These are phyloP conservation scores for Endoconidiophora laricicola DNA, from an alignment of 2,329 filamentous ascomycete species.

Conservation along the genomic window DNA sequence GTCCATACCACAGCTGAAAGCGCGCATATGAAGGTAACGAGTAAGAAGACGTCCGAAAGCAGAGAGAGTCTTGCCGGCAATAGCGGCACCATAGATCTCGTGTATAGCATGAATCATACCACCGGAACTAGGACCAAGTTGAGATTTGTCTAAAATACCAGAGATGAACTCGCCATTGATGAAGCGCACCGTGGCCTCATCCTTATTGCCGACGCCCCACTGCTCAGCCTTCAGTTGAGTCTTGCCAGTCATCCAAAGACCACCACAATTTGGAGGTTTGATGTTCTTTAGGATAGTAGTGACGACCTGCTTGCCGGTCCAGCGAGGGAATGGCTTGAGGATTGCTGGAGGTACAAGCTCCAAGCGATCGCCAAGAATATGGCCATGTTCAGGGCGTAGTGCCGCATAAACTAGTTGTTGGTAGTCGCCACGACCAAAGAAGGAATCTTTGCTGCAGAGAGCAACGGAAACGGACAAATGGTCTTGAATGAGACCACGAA, in stretches of 20 bases:
- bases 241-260: conserved; percentile 63
- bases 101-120: conserved; percentile 86
- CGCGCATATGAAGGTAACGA: conserved; percentile 77
- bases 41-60: conserved; percentile 80
- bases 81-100: conserved; percentile 76
- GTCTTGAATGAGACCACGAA: conserved; percentile 94
- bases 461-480: conserved; percentile 89
- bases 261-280: conserved; percentile 56
- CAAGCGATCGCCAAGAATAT: conserved; percentile 69
- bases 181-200: conserved; percentile 70
- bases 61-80: conserved; percentile 76
- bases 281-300: conserved; percentile 90
- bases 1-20: conserved; percentile 94
- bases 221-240: conserved; percentile 61
- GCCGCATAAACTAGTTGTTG: conserved; percentile 88
- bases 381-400: conserved; percentile 74
- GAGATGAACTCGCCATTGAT: conserved; percentile 74
- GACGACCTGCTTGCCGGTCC: conserved; percentile 95
- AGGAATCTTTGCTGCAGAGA: conserved; percentile 79
- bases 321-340: conserved; percentile 62
- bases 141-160: conserved; percentile 89
- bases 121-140: conserved; percentile 74
- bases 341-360: conserved; percentile 67
- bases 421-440: conserved; percentile 77
- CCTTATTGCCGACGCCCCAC: conserved; percentile 53